Percentiles rank a stretch among this genome's conserved stretches.
Conservation (phyloP, 2,329 filamentous ascomycete species). For the Fusarium sp. region DNA sequence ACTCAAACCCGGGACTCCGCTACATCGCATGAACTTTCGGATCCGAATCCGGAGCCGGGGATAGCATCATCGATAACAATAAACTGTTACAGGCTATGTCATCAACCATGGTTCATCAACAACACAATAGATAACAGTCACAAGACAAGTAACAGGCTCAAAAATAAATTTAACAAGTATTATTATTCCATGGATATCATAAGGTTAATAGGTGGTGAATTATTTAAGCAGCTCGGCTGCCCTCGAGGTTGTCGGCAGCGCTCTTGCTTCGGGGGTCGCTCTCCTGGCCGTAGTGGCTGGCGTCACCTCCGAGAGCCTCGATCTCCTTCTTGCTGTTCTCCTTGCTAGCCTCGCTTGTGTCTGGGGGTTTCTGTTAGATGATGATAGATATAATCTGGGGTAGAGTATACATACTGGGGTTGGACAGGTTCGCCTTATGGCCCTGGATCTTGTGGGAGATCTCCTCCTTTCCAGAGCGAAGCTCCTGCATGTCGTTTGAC, state of each 20-base stretch:
- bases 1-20: background rate
- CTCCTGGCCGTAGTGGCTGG: constrained; percentile 56
- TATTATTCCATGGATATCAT: constrained; percentile 9
- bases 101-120: background rate
- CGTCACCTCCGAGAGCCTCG: constrained; percentile 56
- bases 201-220: background rate
- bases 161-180: background rate
- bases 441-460: constrained; percentile 49
- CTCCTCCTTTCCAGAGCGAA: constrained; percentile 46
- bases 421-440: constrained; percentile 61
- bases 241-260: constrained; percentile 54
- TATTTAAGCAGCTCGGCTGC: constrained; percentile 47
- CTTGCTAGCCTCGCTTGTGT: constrained; percentile 59
- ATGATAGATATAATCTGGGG: background rate
- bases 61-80: background rate
- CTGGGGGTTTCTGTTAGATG: constrained; percentile 40
- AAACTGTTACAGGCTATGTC: background rate
- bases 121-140: background rate
- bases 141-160: background rate
- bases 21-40: constrained; percentile 17
- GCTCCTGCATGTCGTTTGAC: constrained; percentile 57
- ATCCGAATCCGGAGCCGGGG: constrained; percentile 34
- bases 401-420: constrained; percentile 53
- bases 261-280: constrained; percentile 56
- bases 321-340: constrained; percentile 56